Base-by-base conservation (phyloP, 148 eudicot genomes). In the Rhododendron ferrugineum region DNA sequence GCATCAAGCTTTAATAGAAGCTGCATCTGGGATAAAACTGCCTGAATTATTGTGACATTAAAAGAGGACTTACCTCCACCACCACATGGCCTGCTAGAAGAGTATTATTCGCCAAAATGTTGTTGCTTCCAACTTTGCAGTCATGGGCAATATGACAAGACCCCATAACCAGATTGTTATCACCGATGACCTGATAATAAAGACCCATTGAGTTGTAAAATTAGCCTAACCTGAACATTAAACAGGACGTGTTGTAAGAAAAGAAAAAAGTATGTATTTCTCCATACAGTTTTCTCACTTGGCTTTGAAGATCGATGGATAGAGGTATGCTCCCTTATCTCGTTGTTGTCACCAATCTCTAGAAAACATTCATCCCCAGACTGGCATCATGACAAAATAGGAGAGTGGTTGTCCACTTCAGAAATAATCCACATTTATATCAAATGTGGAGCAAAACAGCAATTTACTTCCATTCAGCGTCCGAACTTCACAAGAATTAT, bases 91-190 rank as follows among this genome's bases (percentile, higher is more conserved):
- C 98, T 15, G 99, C 99, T 87, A 97, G 78, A 86, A 97, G 93
- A 78, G 95, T 95, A 80, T 88, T 95, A 85, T 97, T 95, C 34
- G 98, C 99, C 86, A 95, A 90, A 86, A 97, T 95, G 91, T 91
- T 95, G 87, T 90, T 90, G 88, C 90, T 90, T 73, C 96, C 99
- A 85, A 97, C 86, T 92, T 93, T 97, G 93, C 99, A 97, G 89
- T 97, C 98, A 91, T 97, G 99, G 73, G 99, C 98, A 86, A 95
- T 83, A 88, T 97, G 98, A 89, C 98, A 97, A 80, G 93, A 93
- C 79, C 99, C 98, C 98, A 97, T 97, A 54, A 95, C 92, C 85
- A 97, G 98, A 90, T 97, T 97, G 88, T 88, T 88, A 89, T 94
- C 89, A 47, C 98, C 99, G 78, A 97, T 95, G 78, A 95, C 90